Evolutionary conservation across 2,329 filamentous ascomycete species (phyloP), one percentile per base, ranked within the genome.

Genomic region (Nemania sp.): DNA sequence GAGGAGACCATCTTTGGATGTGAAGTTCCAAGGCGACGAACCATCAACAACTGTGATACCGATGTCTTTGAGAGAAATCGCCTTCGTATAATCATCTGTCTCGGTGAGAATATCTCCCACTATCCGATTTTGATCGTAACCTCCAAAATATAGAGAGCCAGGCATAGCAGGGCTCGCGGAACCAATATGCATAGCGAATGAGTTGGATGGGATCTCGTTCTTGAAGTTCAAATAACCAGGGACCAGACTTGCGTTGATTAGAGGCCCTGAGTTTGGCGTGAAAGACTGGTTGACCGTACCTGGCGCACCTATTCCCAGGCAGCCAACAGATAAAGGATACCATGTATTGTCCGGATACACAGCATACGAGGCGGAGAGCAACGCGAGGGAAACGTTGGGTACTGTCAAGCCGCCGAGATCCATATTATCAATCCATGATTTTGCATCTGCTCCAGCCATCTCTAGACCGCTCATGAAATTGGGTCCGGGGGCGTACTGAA

Each of bases 101-200:
- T 71, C 68, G 1, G 72, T 71, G 3, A 80, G 66, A 18, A 79
- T 66, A 11, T 80, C 75, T 0, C 80, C 80, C 1, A 80, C 41
- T 8, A 82, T 71, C n/a, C 82, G 79, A 41, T 77, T 79, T 66
- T 77, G 74, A 67, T 84, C 82, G 66, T 82, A 83, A 0, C 80
- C 81, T 3, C 81, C 82, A 52, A 81, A 78, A 20, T 77, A 73
- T 5, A 83, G 72, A 0, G 82, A 83, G 0, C 79, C 80, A 0
- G 70, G 54, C 67, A 81, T 77, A 0, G 60, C 51, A 5, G 76
- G 76, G 18, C 67, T 70, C 2, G 73, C 79, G 0, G 81, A 80
- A 5, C 81, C 81, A 22, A 84, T 81, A 62, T 83, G 82, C 79
- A 83, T 75, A 18, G 78, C 77, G 65, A 79, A 83, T 0, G 80